Evolutionary conservation across 805 yeast genomes (phyloP).

Genomic region (Maudiozyma barnettii): DNA sequence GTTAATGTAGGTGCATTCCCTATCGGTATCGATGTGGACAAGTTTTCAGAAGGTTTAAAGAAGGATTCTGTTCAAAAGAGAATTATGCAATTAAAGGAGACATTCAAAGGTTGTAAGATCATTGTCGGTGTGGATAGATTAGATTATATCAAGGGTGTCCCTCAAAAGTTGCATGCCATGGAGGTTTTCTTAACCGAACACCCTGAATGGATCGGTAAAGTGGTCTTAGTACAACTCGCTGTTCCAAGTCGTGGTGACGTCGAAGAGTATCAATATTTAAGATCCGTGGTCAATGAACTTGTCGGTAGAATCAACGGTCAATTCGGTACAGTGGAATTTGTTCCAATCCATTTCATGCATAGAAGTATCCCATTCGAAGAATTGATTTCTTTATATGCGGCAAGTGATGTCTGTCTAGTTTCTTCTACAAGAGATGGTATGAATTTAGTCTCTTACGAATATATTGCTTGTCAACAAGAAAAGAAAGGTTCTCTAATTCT

Average conservation of each 20-base stretch:
- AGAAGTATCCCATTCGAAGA: conserved; percentile 86
- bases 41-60: conserved; percentile 70
- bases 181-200: conserved; percentile 86
- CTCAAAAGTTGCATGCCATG: conserved; percentile 92
- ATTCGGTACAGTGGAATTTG: conserved; percentile 94
- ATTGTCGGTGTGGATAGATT: conserved; percentile 95
- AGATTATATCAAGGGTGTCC: conserved; percentile 96
- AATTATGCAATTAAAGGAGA: conserved; percentile 51
- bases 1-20: conserved; percentile 95
- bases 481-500: conserved; percentile 79
- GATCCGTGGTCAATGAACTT: conserved; percentile 90
- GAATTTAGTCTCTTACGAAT: conserved; percentile 94
- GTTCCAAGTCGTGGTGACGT: conserved; percentile 97
- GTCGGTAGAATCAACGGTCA: conserved; percentile 95
- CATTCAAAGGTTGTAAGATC: conserved; percentile 67
- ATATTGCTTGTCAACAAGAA: conserved; percentile 87
- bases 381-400: conserved; percentile 74
- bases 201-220: conserved; percentile 98
- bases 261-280: conserved; percentile 88
- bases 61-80: conserved; percentile 54
- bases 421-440: conserved; percentile 96
- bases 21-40: conserved; percentile 95
- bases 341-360: conserved; percentile 95
- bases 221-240: conserved; percentile 89
- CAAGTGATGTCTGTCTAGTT: conserved; percentile 85